Evolutionary conservation across 257 asterid species (phyloP).

Genomic region (Nicotiana noctiflora): DNA sequence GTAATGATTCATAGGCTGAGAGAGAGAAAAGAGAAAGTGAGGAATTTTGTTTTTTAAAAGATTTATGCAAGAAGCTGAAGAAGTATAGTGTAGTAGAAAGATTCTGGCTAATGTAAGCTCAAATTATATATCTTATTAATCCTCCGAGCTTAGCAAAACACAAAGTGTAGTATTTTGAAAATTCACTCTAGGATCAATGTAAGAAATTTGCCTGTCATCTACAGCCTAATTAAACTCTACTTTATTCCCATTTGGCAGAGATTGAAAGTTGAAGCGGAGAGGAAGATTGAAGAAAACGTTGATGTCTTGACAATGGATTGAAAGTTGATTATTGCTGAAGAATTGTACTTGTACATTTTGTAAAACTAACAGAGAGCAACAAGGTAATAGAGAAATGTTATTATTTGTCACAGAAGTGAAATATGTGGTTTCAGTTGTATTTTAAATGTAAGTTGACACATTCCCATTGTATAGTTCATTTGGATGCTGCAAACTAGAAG

Average conservation of each 20-base stretch:
- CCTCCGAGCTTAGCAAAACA: not conserved
- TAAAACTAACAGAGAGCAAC: not conserved
- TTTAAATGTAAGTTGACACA: not conserved
- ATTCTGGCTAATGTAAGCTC: not conserved
- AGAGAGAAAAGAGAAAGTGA: not conserved
- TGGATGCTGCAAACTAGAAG: not conserved
- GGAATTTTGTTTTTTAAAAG: too few species aligned
- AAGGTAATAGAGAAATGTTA: not conserved
- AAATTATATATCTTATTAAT: not conserved
- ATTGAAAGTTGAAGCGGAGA: conserved; percentile 28
- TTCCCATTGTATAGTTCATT: not conserved
- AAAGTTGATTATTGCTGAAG: conserved; percentile 22
- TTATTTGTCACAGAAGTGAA: not conserved
- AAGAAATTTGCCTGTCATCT: not conserved
- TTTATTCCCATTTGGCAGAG: conserved; percentile 21
- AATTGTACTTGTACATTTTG: not conserved
- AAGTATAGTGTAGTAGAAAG: not conserved
- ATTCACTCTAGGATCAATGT: not conserved
- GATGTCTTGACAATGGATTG: conserved; percentile 12
- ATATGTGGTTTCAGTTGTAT: not conserved
- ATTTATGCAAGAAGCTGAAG: not conserved
- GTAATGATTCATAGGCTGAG: not conserved
- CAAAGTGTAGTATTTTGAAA: not conserved
- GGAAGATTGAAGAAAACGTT: conserved; percentile 22
- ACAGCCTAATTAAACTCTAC: not conserved